phyloP scores from a whole-genome alignment of 306 rosid genomes.

The Begonia loranthoides region DNA sequence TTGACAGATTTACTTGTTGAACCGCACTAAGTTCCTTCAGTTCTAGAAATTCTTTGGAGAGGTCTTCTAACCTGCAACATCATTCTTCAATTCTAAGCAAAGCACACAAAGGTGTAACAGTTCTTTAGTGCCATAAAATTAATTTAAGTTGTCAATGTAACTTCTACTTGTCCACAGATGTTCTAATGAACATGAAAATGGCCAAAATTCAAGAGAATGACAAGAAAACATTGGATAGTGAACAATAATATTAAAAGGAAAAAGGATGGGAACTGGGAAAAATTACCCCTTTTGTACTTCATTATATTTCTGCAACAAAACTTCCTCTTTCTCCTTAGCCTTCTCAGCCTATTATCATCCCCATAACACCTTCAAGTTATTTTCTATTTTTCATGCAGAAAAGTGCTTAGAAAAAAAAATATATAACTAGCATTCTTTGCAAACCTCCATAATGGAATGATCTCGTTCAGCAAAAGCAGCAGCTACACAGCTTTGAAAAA shows the following conservation, averaged over 20 bases:
- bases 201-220: too few relatives aligned
- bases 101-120: background rate
- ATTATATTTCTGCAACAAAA: constrained; percentile 32
- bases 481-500: constrained; percentile 95
- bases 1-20: constrained; percentile 39
- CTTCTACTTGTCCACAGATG: too few relatives aligned
- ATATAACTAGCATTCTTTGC: constrained; percentile 2
- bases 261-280: background rate
- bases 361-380: constrained; percentile 15
- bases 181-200: too few relatives aligned
- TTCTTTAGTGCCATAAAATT: too few relatives aligned
- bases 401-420: background rate
- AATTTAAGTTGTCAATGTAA: too few relatives aligned
- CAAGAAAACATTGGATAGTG: too few relatives aligned
- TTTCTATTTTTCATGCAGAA: constrained; percentile 9
- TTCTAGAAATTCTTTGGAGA: constrained; percentile 36
- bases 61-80: constrained; percentile 65
- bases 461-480: constrained; percentile 96
- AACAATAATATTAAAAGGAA: too few relatives aligned
- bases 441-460: constrained; percentile 81
- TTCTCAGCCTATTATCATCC: constrained; percentile 64
- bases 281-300: constrained; percentile 54
- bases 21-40: constrained; percentile 40
- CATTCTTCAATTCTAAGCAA: constrained; percentile 1
- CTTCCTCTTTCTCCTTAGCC: constrained; percentile 84